A percentile compares a stretch with the other conserved stretches of the same genome.
Evolutionary conservation across 345 rosid species (phyloP).

Genomic region (Clarkia xantiana): DNA sequence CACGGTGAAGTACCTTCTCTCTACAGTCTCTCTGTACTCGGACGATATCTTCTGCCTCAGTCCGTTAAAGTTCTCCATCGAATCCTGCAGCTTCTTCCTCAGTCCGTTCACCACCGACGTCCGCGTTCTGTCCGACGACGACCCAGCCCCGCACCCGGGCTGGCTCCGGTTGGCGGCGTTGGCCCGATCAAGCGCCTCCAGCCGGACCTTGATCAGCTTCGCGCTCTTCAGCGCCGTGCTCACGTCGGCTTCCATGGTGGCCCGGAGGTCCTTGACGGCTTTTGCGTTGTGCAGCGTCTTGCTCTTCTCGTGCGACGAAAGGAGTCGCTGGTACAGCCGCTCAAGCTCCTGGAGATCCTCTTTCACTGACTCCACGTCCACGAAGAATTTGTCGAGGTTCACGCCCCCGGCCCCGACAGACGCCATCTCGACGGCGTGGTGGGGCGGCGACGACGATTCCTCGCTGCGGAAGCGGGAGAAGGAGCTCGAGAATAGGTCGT

Average conservation of each 20-base stretch:
- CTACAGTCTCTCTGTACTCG: conserved; percentile 66
- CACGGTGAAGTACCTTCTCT: conserved; percentile 64
- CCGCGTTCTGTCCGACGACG: conserved; percentile 68
- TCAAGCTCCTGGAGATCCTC: conserved; percentile 61
- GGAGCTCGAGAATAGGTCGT: conserved; percentile 30
- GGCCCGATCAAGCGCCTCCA: conserved; percentile 64
- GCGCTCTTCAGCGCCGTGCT: conserved; percentile 51
- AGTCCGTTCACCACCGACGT: conserved; percentile 69
- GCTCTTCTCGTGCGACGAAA: conserved; percentile 55
- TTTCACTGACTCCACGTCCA: conserved; percentile 63
- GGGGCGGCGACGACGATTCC: conserved; percentile 6
- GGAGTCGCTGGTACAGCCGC: conserved; percentile 39
- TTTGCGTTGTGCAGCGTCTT: conserved; percentile 56
- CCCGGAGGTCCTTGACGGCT: conserved; percentile 45
- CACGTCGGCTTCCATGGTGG: conserved; percentile 51
- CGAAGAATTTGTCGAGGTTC: conserved; percentile 69
- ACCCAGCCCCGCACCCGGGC: conserved; percentile 80
- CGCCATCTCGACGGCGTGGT: conserved; percentile 26
- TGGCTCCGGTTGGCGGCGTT: conserved; percentile 53
- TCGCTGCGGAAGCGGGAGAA: conserved; percentile 34
- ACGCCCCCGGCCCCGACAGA: conserved; percentile 10
- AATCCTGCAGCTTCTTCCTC: conserved; percentile 60
- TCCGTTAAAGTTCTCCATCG: conserved; percentile 61
- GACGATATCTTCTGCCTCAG: conserved; percentile 38
- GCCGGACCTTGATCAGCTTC: conserved; percentile 49